Percentiles rank a stretch among this genome's conserved stretches.
phyloP scores from a whole-genome alignment of 202 grass and related monocot genomes.

The Alloteropsis angusta region DNA sequence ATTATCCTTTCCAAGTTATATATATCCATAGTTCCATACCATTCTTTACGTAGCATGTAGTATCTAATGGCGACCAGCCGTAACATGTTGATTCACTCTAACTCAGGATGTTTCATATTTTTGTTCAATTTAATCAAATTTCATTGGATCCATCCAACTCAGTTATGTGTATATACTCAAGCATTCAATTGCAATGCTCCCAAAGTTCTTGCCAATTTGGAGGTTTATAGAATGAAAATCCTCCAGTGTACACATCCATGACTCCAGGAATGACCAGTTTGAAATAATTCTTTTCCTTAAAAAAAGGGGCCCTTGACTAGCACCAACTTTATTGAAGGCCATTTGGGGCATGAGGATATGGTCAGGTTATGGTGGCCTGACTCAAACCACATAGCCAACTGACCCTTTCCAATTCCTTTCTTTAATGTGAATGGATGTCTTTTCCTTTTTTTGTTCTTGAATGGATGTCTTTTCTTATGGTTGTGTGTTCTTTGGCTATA shows the following conservation, averaged over 20 bases:
- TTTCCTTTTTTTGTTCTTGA: no score
- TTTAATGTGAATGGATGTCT: background rate
- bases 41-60: background rate
- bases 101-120: background rate
- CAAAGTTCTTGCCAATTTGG: background rate
- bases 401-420: background rate
- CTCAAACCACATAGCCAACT: background rate
- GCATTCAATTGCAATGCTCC: background rate
- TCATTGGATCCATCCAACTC: background rate
- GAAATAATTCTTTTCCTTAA: background rate
- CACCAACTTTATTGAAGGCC: background rate
- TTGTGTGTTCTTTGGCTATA: background rate
- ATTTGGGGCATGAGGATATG: background rate
- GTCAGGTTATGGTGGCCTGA: background rate
- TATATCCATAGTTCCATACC: constrained; percentile 8
- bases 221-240: background rate
- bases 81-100: background rate
- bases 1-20: background rate
- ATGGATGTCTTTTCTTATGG: background rate
- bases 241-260: background rate
- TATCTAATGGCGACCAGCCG: background rate
- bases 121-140: background rate
- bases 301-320: background rate
- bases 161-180: background rate
- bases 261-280: background rate